Conservation (phyloP, 2,329 filamentous ascomycete genomes). For the Dactylonectria macrodidyma region DNA sequence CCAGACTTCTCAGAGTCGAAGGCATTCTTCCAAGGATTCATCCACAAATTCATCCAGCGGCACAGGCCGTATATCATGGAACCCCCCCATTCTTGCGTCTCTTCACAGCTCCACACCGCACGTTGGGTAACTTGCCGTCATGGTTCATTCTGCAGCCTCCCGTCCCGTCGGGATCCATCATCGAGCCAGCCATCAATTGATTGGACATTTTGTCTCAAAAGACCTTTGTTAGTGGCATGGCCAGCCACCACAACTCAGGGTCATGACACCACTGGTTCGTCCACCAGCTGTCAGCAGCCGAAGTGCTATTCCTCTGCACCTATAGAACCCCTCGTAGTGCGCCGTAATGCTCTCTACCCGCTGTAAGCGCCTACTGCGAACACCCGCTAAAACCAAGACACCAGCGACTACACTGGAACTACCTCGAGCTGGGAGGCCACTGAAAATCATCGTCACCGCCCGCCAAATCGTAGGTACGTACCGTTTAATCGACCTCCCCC, state of each 20-base stretch:
- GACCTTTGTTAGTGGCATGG: slow-evolving; percentile 8
- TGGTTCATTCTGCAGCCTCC: slow-evolving; percentile 7
- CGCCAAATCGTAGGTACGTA: slow-evolving; percentile 24
- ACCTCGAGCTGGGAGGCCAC: background rate
- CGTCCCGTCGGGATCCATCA: slow-evolving; percentile 7
- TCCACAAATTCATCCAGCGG: background rate
- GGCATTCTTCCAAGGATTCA: too few relatives aligned
- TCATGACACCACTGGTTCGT: slow-evolving; percentile 20
- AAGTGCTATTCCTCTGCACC: slow-evolving; percentile 3
- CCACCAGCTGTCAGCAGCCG: background rate
- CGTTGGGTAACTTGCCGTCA: slow-evolving; percentile 4
- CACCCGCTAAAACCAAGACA: slow-evolving; percentile 7
- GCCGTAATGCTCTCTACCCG: background rate
- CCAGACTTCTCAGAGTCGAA: background rate
- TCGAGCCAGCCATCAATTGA: slow-evolving; percentile 11
- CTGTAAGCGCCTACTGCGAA: background rate
- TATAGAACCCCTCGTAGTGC: slow-evolving; percentile 10
- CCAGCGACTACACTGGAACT: background rate
- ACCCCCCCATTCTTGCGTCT: background rate
- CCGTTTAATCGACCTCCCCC: slow-evolving; percentile 40
- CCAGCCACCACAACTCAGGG: background rate
- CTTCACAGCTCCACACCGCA: background rate
- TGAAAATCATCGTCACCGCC: background rate
- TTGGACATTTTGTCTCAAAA: slow-evolving; percentile 3
- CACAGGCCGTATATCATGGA: background rate